These are phyloP conservation scores for Crithidia fasciculata DNA, from an alignment of 208 protist genomes.

Conservation along the genomic window DNA sequence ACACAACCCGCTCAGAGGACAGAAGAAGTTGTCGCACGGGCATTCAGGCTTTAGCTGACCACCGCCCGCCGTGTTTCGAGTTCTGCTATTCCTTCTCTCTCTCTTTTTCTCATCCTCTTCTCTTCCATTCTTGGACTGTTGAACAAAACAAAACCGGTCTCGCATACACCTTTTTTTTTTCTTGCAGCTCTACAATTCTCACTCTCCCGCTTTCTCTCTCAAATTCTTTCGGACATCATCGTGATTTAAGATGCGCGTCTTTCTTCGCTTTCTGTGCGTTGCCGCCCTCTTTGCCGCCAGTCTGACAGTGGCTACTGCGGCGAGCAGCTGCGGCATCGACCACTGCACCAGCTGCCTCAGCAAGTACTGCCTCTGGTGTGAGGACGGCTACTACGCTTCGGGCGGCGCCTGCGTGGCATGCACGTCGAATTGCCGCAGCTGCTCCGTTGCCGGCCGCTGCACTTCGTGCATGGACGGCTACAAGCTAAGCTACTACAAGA, in stretches of 20 bases:
- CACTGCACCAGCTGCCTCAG: constrained; percentile 16
- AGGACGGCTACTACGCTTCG: constrained; percentile 19
- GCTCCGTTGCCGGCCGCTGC: constrained; percentile 8
- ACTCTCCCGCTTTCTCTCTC: not conserved
- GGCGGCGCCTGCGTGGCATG: constrained; percentile 11
- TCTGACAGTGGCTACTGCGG: not conserved
- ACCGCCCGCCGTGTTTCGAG: too few relatives aligned
- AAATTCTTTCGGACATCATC: not conserved
- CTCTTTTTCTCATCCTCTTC: not conserved
- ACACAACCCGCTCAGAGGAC: not conserved
- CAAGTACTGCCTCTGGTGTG: constrained; percentile 10
- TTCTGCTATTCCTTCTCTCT: not conserved
- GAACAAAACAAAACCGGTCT: not conserved
- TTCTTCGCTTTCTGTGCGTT: not conserved
- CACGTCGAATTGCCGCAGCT: constrained; percentile 13
- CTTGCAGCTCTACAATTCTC: not conserved
- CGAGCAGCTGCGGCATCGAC: constrained; percentile 5
- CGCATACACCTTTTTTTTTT: not conserved
- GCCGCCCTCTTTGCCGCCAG: not conserved
- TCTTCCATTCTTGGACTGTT: not conserved
- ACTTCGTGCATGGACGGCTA: constrained; percentile 25
- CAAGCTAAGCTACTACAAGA: not conserved
- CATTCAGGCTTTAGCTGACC: not conserved
- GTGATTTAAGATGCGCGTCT: not conserved
- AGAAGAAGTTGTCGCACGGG: not conserved